These are phyloP conservation scores for Aspergillus sclerotialis DNA, from an alignment of 2,329 filamentous ascomycete species.

Conservation along the genomic window DNA sequence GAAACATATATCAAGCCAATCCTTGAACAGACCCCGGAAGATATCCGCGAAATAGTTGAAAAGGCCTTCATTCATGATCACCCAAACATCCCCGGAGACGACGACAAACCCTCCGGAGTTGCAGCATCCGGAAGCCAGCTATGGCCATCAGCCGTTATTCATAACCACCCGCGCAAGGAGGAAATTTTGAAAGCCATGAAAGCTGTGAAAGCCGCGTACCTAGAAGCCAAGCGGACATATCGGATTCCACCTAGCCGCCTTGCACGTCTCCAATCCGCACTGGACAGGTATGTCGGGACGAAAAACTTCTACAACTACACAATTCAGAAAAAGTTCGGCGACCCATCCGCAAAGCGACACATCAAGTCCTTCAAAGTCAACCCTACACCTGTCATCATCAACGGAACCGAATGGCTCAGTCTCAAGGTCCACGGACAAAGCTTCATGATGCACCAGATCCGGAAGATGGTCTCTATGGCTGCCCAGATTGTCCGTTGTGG, in stretches of 20 bases:
- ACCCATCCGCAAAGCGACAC: conserved; percentile 78
- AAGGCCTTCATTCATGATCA: conserved; percentile 35
- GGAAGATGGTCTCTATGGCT: conserved; percentile 96
- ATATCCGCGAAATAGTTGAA: conserved; percentile 33
- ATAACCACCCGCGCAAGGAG: conserved; percentile 16
- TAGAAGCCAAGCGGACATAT: conserved; percentile 75
- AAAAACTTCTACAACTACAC: conserved; percentile 98
- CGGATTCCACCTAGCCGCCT: conserved; percentile 68
- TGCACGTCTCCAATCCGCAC: conserved; percentile 64
- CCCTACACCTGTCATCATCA: conserved; percentile 69
- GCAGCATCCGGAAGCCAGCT: conserved; percentile 7
- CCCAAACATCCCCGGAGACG: conserved; percentile 23
- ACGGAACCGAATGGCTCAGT: conserved; percentile 90
- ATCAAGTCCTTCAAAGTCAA: conserved; percentile 90
- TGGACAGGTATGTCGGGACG: conserved; percentile 74
- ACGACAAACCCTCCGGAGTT: conserved; percentile 7
- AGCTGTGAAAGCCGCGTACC: conserved; percentile 72
- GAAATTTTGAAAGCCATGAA: conserved; percentile 61
- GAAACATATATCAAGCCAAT: conserved; percentile 70
- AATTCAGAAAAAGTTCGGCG: conserved; percentile 72
- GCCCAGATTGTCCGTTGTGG: conserved; percentile 79
- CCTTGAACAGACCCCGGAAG: conserved; percentile 39
- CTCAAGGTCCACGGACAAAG: conserved; percentile 95
- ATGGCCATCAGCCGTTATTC: not conserved
- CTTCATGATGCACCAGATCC: conserved; percentile 99